Evolutionary conservation across 352 stramenopile genomes (phyloP).

Genomic region (Globisporangium cederbergense): DNA sequence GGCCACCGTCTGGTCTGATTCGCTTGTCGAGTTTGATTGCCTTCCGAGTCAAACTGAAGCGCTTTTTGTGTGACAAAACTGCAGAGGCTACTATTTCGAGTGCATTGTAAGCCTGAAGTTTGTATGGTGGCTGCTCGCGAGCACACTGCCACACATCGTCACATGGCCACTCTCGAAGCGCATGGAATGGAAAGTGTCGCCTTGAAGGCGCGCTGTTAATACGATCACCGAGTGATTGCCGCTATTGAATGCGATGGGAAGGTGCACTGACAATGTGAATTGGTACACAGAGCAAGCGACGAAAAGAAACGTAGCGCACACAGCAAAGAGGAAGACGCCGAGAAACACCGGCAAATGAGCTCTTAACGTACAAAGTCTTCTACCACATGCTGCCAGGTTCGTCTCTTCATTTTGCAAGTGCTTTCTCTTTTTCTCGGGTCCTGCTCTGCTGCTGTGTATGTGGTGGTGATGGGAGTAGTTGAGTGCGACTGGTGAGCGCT

Average conservation of each 20-base stretch:
- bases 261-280: neutral
- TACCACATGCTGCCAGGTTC: constrained; percentile 10
- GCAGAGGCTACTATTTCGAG: constrained; percentile 7
- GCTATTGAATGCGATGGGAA: neutral
- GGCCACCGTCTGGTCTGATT: constrained; percentile 3
- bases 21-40: constrained; percentile 4
- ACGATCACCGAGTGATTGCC: neutral
- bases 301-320: constrained; percentile 3
- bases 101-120: neutral
- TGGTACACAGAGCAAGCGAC: too few species aligned
- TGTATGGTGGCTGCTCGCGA: constrained; percentile 9
- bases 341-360: constrained; percentile 1
- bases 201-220: neutral
- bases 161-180: neutral
- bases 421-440: constrained; percentile 3
- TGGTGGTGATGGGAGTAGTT: neutral
- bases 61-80: neutral
- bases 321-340: neutral
- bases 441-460: constrained; percentile 6
- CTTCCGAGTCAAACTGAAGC: neutral
- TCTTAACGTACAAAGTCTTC: constrained; percentile 22
- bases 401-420: neutral
- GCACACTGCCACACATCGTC: constrained; percentile 2
- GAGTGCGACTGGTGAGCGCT: neutral
- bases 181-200: neutral